These are phyloP conservation scores for Acephala macrosclerotiorum DNA, from an alignment of 2,329 filamentous ascomycete genomes.

Conservation along the genomic window DNA sequence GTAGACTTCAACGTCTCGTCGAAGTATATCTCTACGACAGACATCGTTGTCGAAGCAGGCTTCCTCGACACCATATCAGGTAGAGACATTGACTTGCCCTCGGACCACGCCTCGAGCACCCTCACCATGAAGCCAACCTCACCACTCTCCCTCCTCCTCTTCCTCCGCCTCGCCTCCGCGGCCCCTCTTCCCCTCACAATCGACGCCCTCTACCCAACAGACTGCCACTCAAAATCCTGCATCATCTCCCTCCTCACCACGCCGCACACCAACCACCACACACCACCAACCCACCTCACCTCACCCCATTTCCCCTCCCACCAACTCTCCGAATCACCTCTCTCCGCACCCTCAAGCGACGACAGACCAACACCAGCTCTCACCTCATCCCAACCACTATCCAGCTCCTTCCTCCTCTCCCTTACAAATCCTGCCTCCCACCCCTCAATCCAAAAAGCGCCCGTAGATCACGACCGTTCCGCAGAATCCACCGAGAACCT, in stretches of 20 bases:
- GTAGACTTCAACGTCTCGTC: neutral
- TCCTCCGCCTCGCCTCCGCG: slow-evolving; percentile 34
- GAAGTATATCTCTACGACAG: neutral
- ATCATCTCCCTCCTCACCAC: slow-evolving; percentile 24
- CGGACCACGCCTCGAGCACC: neutral
- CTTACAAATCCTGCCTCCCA: slow-evolving; percentile 26
- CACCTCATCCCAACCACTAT: slow-evolving; percentile 31
- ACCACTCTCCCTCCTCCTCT: slow-evolving; percentile 37
- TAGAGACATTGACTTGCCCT: slow-evolving; percentile 2
- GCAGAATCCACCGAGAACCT: slow-evolving; percentile 1
- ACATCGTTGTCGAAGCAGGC: neutral
- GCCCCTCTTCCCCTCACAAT: slow-evolving; percentile 24
- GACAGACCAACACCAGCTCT: slow-evolving; percentile 36
- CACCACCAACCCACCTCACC: slow-evolving; percentile 28
- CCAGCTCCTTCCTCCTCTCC: slow-evolving; percentile 36
- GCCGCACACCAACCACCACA: slow-evolving; percentile 19
- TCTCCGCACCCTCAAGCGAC: slow-evolving; percentile 33
- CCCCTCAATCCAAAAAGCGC: slow-evolving; percentile 20
- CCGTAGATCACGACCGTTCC: neutral
- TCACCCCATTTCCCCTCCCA: slow-evolving; percentile 39
- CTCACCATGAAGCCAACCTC: slow-evolving; percentile 39
- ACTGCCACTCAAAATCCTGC: slow-evolving; percentile 22
- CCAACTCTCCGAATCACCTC: slow-evolving; percentile 39
- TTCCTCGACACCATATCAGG: neutral
- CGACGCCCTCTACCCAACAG: slow-evolving; percentile 18